Conservation (phyloP, 164 flowering plant species). For the Santalum album region DNA sequence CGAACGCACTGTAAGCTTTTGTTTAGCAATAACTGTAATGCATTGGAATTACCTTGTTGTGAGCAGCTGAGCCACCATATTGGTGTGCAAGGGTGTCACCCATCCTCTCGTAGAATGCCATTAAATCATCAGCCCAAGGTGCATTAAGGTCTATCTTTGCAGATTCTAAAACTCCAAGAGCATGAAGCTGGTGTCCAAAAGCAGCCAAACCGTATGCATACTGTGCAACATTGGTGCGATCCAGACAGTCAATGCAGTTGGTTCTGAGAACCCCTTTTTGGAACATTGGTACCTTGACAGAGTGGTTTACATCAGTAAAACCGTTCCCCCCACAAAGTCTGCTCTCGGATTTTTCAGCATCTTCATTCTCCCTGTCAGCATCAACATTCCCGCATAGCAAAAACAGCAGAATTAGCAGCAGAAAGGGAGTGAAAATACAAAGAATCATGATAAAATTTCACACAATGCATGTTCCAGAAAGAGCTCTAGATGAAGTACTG, state of each 20-base stretch:
- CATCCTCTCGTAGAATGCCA: conserved; percentile 76
- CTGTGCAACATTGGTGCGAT: conserved; percentile 97
- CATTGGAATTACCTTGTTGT: conserved; percentile 66
- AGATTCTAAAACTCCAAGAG: conserved; percentile 43
- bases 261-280: conserved; percentile 89
- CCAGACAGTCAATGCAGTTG: conserved; percentile 96
- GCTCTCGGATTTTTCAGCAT: conserved; percentile 21
- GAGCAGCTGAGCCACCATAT: conserved; percentile 98
- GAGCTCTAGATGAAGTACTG: too few relatives aligned
- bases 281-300: conserved; percentile 33
- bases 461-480: too few relatives aligned
- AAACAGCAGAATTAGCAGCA: too few relatives aligned
- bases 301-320: conserved; percentile 11
- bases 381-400: too few relatives aligned
- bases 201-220: conserved; percentile 87
- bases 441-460: too few relatives aligned
- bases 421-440: too few relatives aligned
- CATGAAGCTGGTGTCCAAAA: conserved; percentile 73
- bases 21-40: too few relatives aligned
- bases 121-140: conserved; percentile 61
- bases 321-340: conserved; percentile 13
- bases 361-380: conserved; percentile 18
- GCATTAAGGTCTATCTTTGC: conserved; percentile 44
- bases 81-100: conserved; percentile 94
- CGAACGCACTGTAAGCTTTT: too few relatives aligned